Evolutionary conservation across 108 stramenopile species (phyloP), one percentile per base, ranked within the genome.

Genomic region (Nitzschia sp.): DNA sequence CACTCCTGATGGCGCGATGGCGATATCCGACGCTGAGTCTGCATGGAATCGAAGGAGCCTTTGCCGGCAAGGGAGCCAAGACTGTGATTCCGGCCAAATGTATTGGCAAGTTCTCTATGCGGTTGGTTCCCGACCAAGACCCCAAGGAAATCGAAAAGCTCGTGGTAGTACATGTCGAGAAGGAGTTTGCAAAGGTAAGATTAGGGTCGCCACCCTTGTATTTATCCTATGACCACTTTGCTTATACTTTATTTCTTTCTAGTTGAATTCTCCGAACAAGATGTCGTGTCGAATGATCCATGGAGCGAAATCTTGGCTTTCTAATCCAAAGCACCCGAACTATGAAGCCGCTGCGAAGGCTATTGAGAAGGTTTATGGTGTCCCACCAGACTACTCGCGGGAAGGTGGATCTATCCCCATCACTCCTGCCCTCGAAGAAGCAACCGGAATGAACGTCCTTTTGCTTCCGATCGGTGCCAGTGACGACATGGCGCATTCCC

Each of bases 321-420:
- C 82, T 0, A 76, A 83, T 67, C 85, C 92, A 2, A 81, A 90
- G 5, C 89, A 93, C 58, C 92, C 92, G 46, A 90, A 93, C 45
- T 93, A 78, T 68, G 79, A 77, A 50, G 89, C 89, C n/a, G 92
- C 92, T 1, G 81, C 83, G 1, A 66, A 61, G 27, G 92, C 92
- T 36, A 85, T 83, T 23, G 73, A 88, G 63, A 81, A 60, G 30
- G 90, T 88, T 16, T 90, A 85, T 57, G 87, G 87, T 2, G 21
- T 57, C 22, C 32, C 34, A 17, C 92, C 92, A 15, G 89, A 93
- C 62, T 86, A 82, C 32, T 90, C 92, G 2, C 79, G 92, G 28
- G 92, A 93, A 73, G 92, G 92, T 47, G 92, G 92, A 2, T 81
- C 80, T 15, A 93, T 93, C 66, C 92, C 92, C 19, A 87, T 93